These are phyloP conservation scores for Osmanthus fragrans DNA, from an alignment of 257 asterid genomes.

Conservation along the genomic window DNA sequence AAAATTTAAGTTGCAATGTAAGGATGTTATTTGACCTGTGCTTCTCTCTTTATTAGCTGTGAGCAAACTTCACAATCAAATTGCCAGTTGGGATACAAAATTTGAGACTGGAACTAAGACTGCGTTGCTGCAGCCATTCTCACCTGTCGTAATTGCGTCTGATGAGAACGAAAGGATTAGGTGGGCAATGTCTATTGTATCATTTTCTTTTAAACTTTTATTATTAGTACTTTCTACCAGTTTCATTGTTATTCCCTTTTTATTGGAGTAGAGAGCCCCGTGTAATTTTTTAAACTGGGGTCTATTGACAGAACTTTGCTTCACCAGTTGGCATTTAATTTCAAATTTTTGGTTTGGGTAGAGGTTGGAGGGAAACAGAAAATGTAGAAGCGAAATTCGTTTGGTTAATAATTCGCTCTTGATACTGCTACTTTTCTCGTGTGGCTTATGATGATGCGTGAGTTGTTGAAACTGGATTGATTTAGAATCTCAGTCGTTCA, in stretches of 20 bases:
- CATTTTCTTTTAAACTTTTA: conserved; percentile 1
- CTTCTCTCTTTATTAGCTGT: conserved; percentile 53
- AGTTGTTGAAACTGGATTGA: background rate
- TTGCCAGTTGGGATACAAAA: conserved; percentile 97
- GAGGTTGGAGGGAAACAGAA: background rate
- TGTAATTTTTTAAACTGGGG: background rate
- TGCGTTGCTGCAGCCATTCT: conserved; percentile 83
- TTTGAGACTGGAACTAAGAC: conserved; percentile 84
- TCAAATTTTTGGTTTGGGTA: background rate
- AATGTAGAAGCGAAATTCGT: background rate
- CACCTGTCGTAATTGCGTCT: conserved; percentile 86
- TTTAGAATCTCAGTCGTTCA: background rate
- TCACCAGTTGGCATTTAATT: background rate
- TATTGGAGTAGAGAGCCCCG: background rate
- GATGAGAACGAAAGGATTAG: conserved; percentile 90
- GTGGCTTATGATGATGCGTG: no score
- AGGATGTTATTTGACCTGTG: background rate
- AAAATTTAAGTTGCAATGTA: background rate
- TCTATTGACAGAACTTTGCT: background rate
- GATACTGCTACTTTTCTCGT: no score
- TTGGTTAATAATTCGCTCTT: no score
- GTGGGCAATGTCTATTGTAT: conserved; percentile 32
- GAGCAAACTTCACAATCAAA: conserved; percentile 81
- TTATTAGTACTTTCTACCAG: background rate
- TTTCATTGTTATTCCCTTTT: conserved; percentile 1